Evolutionary conservation across 306 rosid genomes (phyloP), one percentile per base, ranked within the genome.

Genomic region (Medicago lupulina): DNA sequence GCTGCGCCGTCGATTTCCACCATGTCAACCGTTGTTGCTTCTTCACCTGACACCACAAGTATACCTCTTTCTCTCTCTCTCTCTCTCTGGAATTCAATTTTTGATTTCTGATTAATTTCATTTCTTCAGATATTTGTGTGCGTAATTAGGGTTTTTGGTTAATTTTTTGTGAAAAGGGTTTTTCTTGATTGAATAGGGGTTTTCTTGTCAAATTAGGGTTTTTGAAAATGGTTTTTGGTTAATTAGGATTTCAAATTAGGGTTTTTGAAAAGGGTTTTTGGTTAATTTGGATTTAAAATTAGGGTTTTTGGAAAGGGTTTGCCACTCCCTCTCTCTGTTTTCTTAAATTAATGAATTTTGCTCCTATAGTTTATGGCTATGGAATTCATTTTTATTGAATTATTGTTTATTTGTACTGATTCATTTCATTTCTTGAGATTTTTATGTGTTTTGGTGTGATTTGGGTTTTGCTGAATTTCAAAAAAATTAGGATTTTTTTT

Each of bases 11-110:
- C 57, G 47, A 41, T 40, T 76, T 8, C 25, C 81, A 69, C 46
- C 81, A 77, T 77, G 81, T 8, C 40, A 18, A 14, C 82, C 54
- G 50, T 68, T 39, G 64, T 68, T 39, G 64, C 62, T 77, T 31
- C 70, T 1, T 57, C 81, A 6, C 67, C 81, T 2, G 81, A 77
- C 4, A 69, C 75, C 6, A 68, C 75, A 5, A 13, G 81, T 77
- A 77, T 69, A 14, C 54, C 18, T 13, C 17, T 17, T 49, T 15
- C 15, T 19, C 71, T 11, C 53, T 19, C 50, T 61, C 10, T 41
- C 15, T 19, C 50, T 61, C 10, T 8, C 4, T 28, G 4, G 4
- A 28, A 28, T 28, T 28, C 31, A 28, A 28, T 28, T 28, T 28
- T 28, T 28, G 31, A 28, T 28, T 3, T 28, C 31, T 28, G 40